A percentile compares a stretch with the other conserved stretches of the same genome.
phyloP scores from a whole-genome alignment of 176 grass and related monocot genomes.

The Rhipidocladum racemiflorum region DNA sequence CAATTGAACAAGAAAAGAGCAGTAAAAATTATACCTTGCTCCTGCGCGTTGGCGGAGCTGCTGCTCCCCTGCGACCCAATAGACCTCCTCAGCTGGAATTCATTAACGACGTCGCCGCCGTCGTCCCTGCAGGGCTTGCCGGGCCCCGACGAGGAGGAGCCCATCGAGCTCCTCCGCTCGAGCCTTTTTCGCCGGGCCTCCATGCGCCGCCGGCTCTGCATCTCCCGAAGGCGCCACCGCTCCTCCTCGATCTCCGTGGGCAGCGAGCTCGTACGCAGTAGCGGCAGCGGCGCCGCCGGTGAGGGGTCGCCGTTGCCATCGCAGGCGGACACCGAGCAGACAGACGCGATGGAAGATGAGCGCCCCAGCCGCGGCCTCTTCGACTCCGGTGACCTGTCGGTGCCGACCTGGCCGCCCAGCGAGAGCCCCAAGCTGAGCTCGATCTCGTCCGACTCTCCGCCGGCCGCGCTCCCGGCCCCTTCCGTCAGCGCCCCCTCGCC shows the following conservation, averaged over 20 bases:
- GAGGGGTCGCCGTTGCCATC: conserved; percentile 35
- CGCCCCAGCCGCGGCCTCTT: conserved; percentile 52
- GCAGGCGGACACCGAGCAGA: conserved; percentile 44
- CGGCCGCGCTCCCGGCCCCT: conserved; percentile 2
- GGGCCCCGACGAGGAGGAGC: not conserved
- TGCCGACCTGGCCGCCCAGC: conserved; percentile 58
- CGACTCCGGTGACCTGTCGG: conserved; percentile 50
- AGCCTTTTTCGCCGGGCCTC: conserved; percentile 73
- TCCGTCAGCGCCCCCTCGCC: not conserved
- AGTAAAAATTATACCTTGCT: conserved; percentile 41
- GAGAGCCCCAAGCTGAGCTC: conserved; percentile 83
- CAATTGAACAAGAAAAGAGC: not conserved
- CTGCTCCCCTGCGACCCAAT: conserved; percentile 51
- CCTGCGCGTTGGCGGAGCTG: conserved; percentile 23
- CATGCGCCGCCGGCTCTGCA: conserved; percentile 60
- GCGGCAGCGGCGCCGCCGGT: conserved; percentile 37
- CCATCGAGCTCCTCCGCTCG: conserved; percentile 65
- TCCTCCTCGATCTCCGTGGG: conserved; percentile 77
- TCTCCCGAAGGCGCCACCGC: conserved; percentile 61
- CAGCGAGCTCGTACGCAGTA: conserved; percentile 73
- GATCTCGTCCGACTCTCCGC: conserved; percentile 50
- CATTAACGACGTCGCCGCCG: not conserved
- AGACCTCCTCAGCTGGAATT: conserved; percentile 31
- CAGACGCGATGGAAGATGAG: conserved; percentile 73
- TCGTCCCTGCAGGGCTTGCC: conserved; percentile 9